phyloP scores from a whole-genome alignment of 192 early-diverging fungal species.

The Entomortierella chlamydospora region DNA sequence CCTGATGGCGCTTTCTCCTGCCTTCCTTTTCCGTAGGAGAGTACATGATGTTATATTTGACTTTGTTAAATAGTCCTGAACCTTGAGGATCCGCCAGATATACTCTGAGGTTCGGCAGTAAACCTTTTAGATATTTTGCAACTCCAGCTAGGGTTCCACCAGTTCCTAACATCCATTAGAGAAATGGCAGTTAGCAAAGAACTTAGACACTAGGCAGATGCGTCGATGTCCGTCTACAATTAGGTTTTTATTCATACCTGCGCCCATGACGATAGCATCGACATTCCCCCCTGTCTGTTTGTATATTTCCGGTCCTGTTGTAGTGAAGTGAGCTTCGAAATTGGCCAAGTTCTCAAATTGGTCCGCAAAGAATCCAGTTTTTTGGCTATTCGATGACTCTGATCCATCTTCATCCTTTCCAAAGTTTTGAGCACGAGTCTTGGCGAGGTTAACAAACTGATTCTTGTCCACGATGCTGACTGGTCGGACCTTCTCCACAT shows the following conservation, averaged over 20 bases:
- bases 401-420: conserved; percentile 20
- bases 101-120: conserved; percentile 67
- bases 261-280: conserved; percentile 91
- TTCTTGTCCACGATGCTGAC: conserved; percentile 90
- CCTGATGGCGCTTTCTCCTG: conserved; percentile 89
- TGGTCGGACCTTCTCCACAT: conserved; percentile 91
- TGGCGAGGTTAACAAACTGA: conserved; percentile 94
- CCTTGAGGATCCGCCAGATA: conserved; percentile 94
- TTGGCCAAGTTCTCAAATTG: conserved; percentile 97
- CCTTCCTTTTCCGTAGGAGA: conserved; percentile 90
- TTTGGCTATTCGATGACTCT: not conserved
- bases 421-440: conserved; percentile 78
- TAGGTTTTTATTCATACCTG: conserved; percentile 58
- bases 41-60: conserved; percentile 94
- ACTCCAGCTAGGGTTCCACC: conserved; percentile 96
- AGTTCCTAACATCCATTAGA: conserved; percentile 63
- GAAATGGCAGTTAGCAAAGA: no score
- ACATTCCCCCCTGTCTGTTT: conserved; percentile 73
- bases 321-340: conserved; percentile 79
- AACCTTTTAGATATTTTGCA: conserved; percentile 82
- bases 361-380: conserved; percentile 83
- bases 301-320: conserved; percentile 93
- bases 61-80: conserved; percentile 90
- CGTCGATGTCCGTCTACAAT: not conserved
- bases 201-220: not conserved